These are phyloP conservation scores for Carallia pectinifolia DNA, from an alignment of 345 rosid species.

Conservation along the genomic window DNA sequence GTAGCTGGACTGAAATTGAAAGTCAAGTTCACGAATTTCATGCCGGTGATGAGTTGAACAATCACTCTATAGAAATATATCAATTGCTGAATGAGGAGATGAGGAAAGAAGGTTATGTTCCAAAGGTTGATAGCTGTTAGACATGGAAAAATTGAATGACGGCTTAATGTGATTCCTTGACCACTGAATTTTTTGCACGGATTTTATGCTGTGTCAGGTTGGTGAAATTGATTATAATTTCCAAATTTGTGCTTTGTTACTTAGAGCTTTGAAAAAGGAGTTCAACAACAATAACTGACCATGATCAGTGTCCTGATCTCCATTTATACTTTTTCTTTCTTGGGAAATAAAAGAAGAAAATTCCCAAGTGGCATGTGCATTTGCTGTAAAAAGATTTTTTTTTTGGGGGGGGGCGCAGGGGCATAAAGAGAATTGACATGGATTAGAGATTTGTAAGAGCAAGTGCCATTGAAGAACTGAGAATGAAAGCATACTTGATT, in stretches of 20 bases:
- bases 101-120: constrained; percentile 61
- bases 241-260: neutral
- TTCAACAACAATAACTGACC: neutral
- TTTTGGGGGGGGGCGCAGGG: too few relatives aligned
- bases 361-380: too few relatives aligned
- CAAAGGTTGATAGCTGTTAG: constrained; percentile 26
- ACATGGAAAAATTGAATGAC: neutral
- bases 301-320: too few relatives aligned
- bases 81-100: constrained; percentile 58
- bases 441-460: too few relatives aligned
- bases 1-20: constrained; percentile 79
- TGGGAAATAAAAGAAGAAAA: too few relatives aligned
- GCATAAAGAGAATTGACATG: too few relatives aligned
- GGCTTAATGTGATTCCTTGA: constrained; percentile 9
- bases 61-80: constrained; percentile 31
- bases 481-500: too few relatives aligned
- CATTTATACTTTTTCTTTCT: too few relatives aligned
- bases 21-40: constrained; percentile 58
- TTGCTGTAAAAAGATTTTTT: too few relatives aligned
- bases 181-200: neutral
- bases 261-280: neutral
- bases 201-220: constrained; percentile 19
- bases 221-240: neutral
- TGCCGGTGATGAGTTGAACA: constrained; percentile 48
- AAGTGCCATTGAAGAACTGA: too few relatives aligned